Evolutionary conservation across 2,329 filamentous ascomycete genomes (phyloP).

Genomic region (Cytospora paraplurivora): DNA sequence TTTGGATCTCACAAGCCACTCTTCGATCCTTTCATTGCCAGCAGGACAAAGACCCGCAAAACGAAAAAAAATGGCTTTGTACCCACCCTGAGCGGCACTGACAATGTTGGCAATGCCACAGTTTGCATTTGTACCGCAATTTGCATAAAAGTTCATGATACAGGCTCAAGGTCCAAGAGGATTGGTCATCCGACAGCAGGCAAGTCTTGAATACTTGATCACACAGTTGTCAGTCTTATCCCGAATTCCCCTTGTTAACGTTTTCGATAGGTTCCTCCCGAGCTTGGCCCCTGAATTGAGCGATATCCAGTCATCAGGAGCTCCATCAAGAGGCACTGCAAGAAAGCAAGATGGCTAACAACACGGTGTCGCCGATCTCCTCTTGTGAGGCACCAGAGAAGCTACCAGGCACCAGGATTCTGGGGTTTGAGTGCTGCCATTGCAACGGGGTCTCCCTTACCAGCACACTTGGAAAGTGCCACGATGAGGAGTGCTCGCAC

Average conservation of each 20-base stretch:
- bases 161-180: background rate
- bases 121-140: background rate
- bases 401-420: background rate
- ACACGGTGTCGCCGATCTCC: background rate
- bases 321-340: background rate
- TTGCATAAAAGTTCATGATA: background rate
- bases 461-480: background rate
- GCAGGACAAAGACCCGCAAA: too few species aligned
- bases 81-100: too few species aligned
- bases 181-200: background rate
- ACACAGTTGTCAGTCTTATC: background rate
- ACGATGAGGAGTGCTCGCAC: background rate
- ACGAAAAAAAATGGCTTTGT: too few species aligned
- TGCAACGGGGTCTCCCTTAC: conserved; percentile 2
- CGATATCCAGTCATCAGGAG: background rate
- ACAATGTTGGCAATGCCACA: background rate
- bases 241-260: background rate
- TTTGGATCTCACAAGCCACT: too few species aligned
- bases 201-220: background rate
- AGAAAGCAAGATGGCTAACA: background rate
- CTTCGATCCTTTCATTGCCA: too few species aligned
- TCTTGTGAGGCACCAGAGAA: background rate
- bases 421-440: conserved; percentile 6
- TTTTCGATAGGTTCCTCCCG: background rate
- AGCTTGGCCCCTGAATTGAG: background rate